Conservation (phyloP, 495 filamentous ascomycete genomes). For the Xylaria cubensis region DNA sequence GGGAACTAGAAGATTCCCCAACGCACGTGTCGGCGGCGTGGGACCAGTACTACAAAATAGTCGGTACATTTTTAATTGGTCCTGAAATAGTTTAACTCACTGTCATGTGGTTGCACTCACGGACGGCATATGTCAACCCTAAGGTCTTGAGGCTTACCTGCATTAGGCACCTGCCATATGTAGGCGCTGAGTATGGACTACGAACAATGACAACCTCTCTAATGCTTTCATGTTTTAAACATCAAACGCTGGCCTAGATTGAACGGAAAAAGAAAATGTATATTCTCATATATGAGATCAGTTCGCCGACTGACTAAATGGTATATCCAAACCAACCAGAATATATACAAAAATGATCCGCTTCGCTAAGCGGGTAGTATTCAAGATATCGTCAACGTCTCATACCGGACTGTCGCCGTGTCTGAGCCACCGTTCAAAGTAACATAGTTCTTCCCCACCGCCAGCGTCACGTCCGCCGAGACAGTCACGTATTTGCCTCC, state of each 20-base stretch:
- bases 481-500: constrained; percentile 32
- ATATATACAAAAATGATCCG: neutral
- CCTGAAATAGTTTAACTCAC: too few species aligned
- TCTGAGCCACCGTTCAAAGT: constrained; percentile 41
- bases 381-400: constrained; percentile 31
- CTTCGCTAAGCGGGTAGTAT: neutral
- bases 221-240: neutral
- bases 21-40: neutral
- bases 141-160: neutral
- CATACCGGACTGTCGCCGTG: constrained; percentile 28
- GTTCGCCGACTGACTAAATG: neutral
- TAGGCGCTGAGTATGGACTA: neutral
- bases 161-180: neutral
- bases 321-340: neutral
- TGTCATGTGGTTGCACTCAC: too few species aligned
- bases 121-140: too few species aligned
- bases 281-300: neutral
- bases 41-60: neutral
- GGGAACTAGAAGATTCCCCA: neutral
- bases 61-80: too few species aligned
- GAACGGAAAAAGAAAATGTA: neutral
- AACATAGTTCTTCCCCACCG: constrained; percentile 42
- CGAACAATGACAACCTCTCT: neutral
- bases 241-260: neutral
- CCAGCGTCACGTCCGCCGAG: constrained; percentile 29